phyloP scores from a whole-genome alignment of 1,284 basidiomycete genomes.

The Ganoderma resinaceum region DNA sequence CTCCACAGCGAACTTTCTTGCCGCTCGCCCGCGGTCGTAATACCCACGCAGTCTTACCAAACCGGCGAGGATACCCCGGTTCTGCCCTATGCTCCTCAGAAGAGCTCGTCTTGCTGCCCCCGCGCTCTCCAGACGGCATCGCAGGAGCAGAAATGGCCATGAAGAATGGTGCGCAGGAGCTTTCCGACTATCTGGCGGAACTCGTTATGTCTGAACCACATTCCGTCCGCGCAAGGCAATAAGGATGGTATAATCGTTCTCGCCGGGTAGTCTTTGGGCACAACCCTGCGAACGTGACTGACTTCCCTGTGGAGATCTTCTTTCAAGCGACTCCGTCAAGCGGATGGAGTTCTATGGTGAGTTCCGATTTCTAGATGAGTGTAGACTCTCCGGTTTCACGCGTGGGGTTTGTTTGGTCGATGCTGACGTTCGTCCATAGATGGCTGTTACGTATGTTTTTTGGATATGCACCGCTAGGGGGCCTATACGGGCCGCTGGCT shows the following conservation, averaged over 20 bases:
- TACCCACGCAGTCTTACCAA: conserved; percentile 15
- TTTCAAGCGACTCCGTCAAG: conserved; percentile 13
- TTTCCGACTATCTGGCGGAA: conserved; percentile 36
- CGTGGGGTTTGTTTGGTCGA: too few relatives aligned
- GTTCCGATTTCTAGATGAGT: background rate
- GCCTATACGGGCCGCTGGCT: conserved; percentile 16
- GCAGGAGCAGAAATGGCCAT: conserved; percentile 20
- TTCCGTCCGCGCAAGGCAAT: conserved; percentile 20
- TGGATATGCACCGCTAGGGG: conserved; percentile 9
- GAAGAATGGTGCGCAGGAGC: conserved; percentile 24
- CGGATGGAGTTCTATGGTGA: conserved; percentile 20
- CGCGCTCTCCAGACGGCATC: background rate
- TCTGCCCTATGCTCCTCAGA: conserved; percentile 18
- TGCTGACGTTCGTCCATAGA: conserved; percentile 7
- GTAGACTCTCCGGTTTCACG: too few relatives aligned
- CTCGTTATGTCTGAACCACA: conserved; percentile 29
- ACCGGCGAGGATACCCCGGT: conserved; percentile 25
- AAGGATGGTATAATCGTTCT: conserved; percentile 22
- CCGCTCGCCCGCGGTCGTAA: conserved; percentile 16
- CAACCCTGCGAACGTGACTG: conserved; percentile 10
- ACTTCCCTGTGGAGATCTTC: conserved; percentile 6
- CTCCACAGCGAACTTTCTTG: conserved; percentile 16
- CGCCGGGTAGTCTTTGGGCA: conserved; percentile 21
- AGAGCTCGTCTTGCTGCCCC: conserved; percentile 31
- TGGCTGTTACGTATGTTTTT: conserved; percentile 4